These are phyloP conservation scores for Jackrogersella multiformis DNA, from an alignment of 495 filamentous ascomycete species.

Conservation along the genomic window DNA sequence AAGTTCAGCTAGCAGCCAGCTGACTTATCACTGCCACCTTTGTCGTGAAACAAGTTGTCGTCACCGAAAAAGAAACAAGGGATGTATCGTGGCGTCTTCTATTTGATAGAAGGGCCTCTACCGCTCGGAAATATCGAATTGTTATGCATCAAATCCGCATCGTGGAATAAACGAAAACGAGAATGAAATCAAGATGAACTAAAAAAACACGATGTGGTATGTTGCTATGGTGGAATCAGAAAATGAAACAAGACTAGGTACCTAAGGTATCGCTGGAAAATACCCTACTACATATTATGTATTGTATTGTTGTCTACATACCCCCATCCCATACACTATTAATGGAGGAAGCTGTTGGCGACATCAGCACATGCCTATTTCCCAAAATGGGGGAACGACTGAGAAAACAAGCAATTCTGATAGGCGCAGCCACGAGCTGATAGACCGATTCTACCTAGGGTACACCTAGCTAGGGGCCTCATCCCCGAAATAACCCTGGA, in stretches of 20 bases:
- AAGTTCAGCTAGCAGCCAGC: conserved; percentile 25
- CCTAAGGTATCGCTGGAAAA: no score
- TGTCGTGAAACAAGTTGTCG: background rate
- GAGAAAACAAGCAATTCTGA: background rate
- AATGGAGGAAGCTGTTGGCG: background rate
- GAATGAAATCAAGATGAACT: background rate
- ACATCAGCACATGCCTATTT: background rate
- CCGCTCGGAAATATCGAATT: background rate
- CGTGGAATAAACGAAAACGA: background rate
- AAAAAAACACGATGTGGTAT: background rate
- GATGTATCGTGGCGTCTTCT: conserved; percentile 5
- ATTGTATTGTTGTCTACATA: no score
- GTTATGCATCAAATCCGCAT: conserved; percentile 16
- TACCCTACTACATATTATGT: no score
- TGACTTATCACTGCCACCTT: conserved; percentile 19
- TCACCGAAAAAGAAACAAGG: conserved; percentile 9
- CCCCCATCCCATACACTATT: no score
- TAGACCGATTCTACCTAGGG: conserved; percentile 9
- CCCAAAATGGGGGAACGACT: background rate
- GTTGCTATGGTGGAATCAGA: background rate
- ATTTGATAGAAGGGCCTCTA: background rate
- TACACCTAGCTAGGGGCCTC: background rate
- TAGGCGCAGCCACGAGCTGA: conserved; percentile 8
- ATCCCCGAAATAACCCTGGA: conserved; percentile 10
- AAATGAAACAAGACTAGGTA: conserved; percentile 7